Percentiles rank a stretch among this genome's conserved stretches.
Evolutionary conservation across 768 basidiomycete genomes (phyloP).

Genomic region (Hericium coralloides): DNA sequence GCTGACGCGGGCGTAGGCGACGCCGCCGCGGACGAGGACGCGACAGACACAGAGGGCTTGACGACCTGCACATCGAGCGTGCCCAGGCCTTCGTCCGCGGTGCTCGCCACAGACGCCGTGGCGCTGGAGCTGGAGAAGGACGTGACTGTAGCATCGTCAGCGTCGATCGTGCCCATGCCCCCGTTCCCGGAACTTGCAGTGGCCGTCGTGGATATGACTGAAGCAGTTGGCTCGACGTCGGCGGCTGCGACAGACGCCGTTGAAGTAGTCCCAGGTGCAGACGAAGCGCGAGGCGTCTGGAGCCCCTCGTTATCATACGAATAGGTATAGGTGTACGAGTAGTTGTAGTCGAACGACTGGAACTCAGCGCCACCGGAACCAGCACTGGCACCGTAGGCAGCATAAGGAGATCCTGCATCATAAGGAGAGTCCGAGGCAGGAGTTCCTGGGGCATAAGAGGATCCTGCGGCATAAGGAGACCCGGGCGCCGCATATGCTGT

Average conservation of each 20-base stretch:
- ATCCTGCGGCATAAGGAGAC: too few species aligned
- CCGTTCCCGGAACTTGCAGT: not conserved
- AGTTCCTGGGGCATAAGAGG: too few species aligned
- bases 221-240: not conserved
- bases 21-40: conserved; percentile 1
- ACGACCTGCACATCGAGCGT: not conserved
- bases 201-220: not conserved
- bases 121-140: not conserved
- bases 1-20: not conserved
- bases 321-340: not conserved
- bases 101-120: not conserved
- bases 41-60: not conserved
- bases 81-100: not conserved
- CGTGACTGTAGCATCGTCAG: too few species aligned
- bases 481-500: too few species aligned
- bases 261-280: not conserved
- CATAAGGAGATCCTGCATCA: too few species aligned
- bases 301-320: not conserved
- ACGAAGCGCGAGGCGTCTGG: too few species aligned
- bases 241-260: not conserved
- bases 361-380: not conserved
- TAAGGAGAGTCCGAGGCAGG: too few species aligned
- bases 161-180: too few species aligned
- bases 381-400: not conserved
- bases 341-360: not conserved